phyloP scores from a whole-genome alignment of 2,329 filamentous ascomycete genomes.

The Calonectria pauciramosa region DNA sequence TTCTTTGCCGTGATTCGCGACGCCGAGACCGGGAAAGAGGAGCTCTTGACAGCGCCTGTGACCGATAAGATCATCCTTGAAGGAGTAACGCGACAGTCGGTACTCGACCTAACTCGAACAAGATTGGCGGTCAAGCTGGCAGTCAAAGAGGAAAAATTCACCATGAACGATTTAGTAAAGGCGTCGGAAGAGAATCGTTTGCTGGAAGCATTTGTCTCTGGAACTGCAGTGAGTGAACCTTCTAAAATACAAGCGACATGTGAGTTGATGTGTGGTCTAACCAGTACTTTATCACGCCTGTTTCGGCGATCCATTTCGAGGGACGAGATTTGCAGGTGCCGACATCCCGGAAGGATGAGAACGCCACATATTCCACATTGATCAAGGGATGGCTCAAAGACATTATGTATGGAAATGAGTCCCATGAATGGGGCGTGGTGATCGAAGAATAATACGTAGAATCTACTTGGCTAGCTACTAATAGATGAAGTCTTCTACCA shows the following conservation, averaged over 20 bases:
- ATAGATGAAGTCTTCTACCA: too few relatives aligned
- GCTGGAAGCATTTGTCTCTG: constrained; percentile 75
- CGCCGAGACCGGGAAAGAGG: constrained; percentile 60
- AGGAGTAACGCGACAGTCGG: constrained; percentile 74
- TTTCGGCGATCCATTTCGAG: constrained; percentile 23
- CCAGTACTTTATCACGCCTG: constrained; percentile 31
- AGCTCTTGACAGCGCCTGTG: constrained; percentile 76
- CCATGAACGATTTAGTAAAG: constrained; percentile 70
- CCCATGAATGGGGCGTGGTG: constrained; percentile 25
- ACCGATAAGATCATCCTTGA: constrained; percentile 73
- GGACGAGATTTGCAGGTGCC: constrained; percentile 17
- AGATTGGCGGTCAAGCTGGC: background rate
- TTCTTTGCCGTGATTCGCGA: constrained; percentile 75
- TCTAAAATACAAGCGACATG: background rate
- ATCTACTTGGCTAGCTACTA: background rate
- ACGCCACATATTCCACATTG: background rate
- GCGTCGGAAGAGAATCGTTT: constrained; percentile 71
- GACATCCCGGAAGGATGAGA: background rate
- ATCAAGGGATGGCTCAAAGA: constrained; percentile 26
- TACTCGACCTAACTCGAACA: constrained; percentile 68
- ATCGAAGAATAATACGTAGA: background rate
- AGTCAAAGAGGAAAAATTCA: constrained; percentile 65
- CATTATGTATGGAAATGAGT: constrained; percentile 31
- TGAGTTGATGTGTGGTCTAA: too few relatives aligned
- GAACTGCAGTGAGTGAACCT: constrained; percentile 68